A percentile compares a stretch with the other conserved stretches of the same genome.
These are phyloP conservation scores for Hypoxylon fragiforme DNA, from an alignment of 495 filamentous ascomycete genomes.

Conservation along the genomic window DNA sequence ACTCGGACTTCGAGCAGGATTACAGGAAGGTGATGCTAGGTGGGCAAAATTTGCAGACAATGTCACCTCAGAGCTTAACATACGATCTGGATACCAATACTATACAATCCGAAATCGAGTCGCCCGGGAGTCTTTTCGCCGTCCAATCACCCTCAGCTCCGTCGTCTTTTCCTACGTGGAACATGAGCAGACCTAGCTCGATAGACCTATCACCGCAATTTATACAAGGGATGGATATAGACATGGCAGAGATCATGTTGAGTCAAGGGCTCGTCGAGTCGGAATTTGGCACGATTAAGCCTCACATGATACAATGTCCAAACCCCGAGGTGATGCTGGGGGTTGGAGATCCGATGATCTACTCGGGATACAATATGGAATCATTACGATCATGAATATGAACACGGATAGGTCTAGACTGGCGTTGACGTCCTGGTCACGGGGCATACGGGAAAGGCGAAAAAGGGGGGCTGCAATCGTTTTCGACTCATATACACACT, in stretches of 20 bases:
- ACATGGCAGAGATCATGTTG: conserved; percentile 44
- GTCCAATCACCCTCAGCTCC: conserved; percentile 38
- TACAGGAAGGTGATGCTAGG: conserved; percentile 50
- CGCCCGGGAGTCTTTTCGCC: conserved; percentile 33
- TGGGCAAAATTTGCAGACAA: conserved; percentile 41
- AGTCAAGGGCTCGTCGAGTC: conserved; percentile 49
- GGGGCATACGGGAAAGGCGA: not conserved
- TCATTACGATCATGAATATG: conserved; percentile 31
- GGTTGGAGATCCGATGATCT: conserved; percentile 56
- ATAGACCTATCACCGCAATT: conserved; percentile 40
- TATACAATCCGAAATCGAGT: conserved; percentile 37
- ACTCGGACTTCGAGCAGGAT: conserved; percentile 55
- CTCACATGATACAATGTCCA: conserved; percentile 47
- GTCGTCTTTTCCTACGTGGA: conserved; percentile 38
- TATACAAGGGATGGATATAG: conserved; percentile 43
- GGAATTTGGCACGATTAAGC: conserved; percentile 52
- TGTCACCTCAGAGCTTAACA: conserved; percentile 52
- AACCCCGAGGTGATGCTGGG: conserved; percentile 55
- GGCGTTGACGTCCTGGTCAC: conserved; percentile 1
- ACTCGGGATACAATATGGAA: conserved; percentile 44
- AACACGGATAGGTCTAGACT: not conserved
- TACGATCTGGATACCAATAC: conserved; percentile 46
- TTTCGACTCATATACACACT: conserved; percentile 22
- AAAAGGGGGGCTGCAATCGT: conserved; percentile 4
- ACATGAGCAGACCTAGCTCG: conserved; percentile 38